phyloP scores from a whole-genome alignment of 768 basidiomycete genomes.

The Amanita thiersii region DNA sequence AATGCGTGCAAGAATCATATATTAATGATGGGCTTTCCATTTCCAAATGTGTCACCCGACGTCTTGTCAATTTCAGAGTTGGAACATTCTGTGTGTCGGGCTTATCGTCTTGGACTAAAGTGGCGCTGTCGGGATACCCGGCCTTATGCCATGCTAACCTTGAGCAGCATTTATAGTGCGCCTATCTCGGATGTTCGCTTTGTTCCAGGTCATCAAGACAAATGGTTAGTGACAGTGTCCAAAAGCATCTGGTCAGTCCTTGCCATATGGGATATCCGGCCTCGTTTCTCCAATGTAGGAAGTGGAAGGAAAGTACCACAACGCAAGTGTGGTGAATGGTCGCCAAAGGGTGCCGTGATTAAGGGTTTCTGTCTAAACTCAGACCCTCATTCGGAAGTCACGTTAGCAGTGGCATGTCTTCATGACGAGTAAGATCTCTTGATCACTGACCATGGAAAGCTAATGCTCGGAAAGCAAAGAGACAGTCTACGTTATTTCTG shows the following conservation, averaged over 20 bases:
- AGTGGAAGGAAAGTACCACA: no score
- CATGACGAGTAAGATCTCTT: conserved; percentile 31
- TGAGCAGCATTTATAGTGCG: conserved; percentile 28
- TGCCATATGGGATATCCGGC: conserved; percentile 40
- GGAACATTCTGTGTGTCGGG: conserved; percentile 32
- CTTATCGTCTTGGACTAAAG: conserved; percentile 37
- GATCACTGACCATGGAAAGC: conserved; percentile 13
- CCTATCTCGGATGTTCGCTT: conserved; percentile 47
- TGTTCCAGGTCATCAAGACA: conserved; percentile 33
- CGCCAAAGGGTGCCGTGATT: conserved; percentile 43
- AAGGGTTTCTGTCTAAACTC: conserved; percentile 43
- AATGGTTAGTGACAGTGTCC: conserved; percentile 44
- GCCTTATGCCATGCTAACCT: conserved; percentile 13
- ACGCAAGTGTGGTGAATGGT: conserved; percentile 41
- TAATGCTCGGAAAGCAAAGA: conserved; percentile 20
- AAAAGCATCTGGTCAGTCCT: conserved; percentile 56
- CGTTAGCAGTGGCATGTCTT: conserved; percentile 43
- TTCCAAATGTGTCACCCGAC: conserved; percentile 28
- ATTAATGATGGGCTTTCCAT: conserved; percentile 40
- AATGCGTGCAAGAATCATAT: conserved; percentile 38
- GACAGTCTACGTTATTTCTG: conserved; percentile 24
- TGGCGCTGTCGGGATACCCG: conserved; percentile 28
- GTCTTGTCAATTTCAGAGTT: conserved; percentile 33
- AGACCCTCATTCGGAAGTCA: conserved; percentile 33
- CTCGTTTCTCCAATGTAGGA: conserved; percentile 14